Percentiles rank a stretch among this genome's conserved stretches.
Evolutionary conservation across 1,284 basidiomycete species (phyloP).

Genomic region (Mycena sp.): DNA sequence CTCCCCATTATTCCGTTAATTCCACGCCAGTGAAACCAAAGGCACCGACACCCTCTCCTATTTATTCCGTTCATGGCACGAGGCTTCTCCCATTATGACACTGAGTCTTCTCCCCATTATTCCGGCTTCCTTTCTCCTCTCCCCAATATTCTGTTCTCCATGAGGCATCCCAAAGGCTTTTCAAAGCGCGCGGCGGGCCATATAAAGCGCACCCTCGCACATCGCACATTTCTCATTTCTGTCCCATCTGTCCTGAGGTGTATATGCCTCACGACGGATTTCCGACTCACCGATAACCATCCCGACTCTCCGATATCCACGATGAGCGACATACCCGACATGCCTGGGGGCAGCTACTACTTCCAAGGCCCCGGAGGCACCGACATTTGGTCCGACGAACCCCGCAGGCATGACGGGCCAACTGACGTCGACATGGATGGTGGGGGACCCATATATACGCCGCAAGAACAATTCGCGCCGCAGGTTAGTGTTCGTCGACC

Average conservation of each 20-base stretch:
- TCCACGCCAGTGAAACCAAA: no score
- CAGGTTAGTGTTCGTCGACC: no score
- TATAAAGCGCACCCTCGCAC: not conserved
- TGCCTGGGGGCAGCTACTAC: no score
- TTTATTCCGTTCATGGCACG: not conserved
- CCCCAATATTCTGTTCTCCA: no score
- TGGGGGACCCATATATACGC: no score
- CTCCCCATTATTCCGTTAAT: no score
- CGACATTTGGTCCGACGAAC: no score
- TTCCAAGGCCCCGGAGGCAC: not conserved
- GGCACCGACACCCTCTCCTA: not conserved
- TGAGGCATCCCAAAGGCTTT: no score
- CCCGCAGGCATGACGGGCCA: no score
- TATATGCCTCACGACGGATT: conserved; percentile 5
- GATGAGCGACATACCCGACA: conserved; percentile 6
- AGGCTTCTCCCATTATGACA: not conserved
- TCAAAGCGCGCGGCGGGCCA: not conserved
- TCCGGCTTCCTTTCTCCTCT: no score
- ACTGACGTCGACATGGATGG: not conserved
- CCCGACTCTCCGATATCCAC: not conserved
- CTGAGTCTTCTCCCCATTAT: no score
- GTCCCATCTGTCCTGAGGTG: conserved; percentile 3
- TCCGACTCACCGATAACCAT: not conserved
- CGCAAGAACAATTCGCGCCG: no score
- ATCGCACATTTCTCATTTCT: not conserved